Evolutionary conservation across 768 basidiomycete genomes (phyloP).

Genomic region (Leccinum broughii): DNA sequence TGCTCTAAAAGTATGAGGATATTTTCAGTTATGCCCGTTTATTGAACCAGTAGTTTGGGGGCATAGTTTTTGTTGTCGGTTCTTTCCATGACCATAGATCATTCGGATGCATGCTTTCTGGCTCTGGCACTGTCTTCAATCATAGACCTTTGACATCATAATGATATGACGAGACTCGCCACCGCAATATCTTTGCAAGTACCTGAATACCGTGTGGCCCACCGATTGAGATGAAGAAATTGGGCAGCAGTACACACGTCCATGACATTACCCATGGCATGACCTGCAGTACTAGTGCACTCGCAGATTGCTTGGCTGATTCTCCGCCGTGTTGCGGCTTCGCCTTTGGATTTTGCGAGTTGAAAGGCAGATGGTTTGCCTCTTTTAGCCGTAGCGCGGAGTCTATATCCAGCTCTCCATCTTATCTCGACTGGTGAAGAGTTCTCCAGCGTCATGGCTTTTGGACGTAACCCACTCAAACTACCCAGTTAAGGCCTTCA

Average conservation of each 20-base stretch:
- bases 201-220: not conserved
- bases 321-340: too few relatives aligned
- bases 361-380: too few relatives aligned
- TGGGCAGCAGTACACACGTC: too few relatives aligned
- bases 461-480: slow-evolving; percentile 28
- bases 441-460: slow-evolving; percentile 21
- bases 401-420: not conserved
- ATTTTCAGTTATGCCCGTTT: not conserved
- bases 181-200: not conserved
- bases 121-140: slow-evolving; percentile 3
- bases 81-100: slow-evolving; percentile 27
- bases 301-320: not conserved
- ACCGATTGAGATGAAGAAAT: not conserved
- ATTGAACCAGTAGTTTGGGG: slow-evolving; percentile 4
- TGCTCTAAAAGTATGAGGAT: slow-evolving; percentile 60
- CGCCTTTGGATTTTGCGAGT: too few relatives aligned
- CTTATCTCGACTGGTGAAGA: not conserved
- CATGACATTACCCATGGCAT: not conserved
- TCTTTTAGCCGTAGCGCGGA: too few relatives aligned
- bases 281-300: not conserved
- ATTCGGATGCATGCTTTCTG: slow-evolving; percentile 19
- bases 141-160: slow-evolving; percentile 7
- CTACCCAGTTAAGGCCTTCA: slow-evolving; percentile 31
- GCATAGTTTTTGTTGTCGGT: slow-evolving; percentile 6
- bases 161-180: not conserved